These are phyloP conservation scores for Hepatocystis sp. DNA, from an alignment of 169 alveolate genomes.

Conservation along the genomic window DNA sequence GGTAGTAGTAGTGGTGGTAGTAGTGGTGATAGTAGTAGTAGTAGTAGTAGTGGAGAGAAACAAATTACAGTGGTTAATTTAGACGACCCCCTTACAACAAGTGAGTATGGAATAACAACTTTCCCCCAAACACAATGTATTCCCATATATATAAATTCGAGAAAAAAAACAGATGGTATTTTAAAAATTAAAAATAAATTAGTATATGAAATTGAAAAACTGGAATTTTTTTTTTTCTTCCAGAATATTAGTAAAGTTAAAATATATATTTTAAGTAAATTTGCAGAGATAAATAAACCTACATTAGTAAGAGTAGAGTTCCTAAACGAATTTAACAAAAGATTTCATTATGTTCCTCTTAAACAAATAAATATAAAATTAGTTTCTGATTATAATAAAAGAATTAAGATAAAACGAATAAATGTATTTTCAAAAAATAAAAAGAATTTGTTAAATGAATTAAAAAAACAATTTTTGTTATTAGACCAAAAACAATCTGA, in stretches of 20 bases:
- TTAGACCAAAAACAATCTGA: conserved; percentile 12
- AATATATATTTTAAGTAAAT: conserved; percentile 3
- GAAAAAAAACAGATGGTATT: conserved; percentile 5
- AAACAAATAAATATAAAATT: conserved; percentile 18
- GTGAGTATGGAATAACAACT: not conserved
- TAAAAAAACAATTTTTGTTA: not conserved
- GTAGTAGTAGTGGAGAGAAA: not conserved
- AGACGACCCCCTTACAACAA: not conserved
- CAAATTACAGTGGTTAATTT: not conserved
- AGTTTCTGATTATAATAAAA: conserved; percentile 13
- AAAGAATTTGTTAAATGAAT: not conserved
- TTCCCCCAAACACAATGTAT: conserved; percentile 10
- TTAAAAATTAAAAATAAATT: conserved; percentile 9
- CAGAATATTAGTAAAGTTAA: conserved; percentile 18
- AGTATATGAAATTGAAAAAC: conserved; percentile 11
- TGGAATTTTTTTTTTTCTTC: conserved; percentile 1
- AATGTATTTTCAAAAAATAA: not conserved
- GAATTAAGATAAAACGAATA: conserved; percentile 9
- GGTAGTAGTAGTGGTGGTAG: conserved; percentile 2
- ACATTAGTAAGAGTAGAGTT: conserved; percentile 23
- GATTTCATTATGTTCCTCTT: conserved; percentile 13
- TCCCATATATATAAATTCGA: conserved; percentile 14
- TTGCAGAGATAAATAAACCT: conserved; percentile 1
- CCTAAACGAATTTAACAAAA: conserved; percentile 19
- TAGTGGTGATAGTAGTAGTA: not conserved